phyloP scores from a whole-genome alignment of 768 basidiomycete species.

The Sarcodon aspratus region DNA sequence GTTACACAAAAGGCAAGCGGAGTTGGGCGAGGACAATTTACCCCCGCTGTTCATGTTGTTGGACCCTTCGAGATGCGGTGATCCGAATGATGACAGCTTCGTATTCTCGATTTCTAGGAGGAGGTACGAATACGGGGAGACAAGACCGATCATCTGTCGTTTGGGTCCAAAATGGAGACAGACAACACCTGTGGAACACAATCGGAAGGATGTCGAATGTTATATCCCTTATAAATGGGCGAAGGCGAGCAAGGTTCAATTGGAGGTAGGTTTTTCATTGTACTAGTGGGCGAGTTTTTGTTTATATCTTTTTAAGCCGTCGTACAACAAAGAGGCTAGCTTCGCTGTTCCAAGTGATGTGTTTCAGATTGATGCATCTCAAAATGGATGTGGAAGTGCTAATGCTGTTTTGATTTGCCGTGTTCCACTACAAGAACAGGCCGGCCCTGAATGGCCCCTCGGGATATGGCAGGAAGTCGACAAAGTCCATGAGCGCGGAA shows the following conservation, averaged over 20 bases:
- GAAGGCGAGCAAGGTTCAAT: constrained; percentile 27
- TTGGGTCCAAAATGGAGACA: constrained; percentile 76
- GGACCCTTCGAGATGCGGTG: constrained; percentile 75
- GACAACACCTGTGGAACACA: constrained; percentile 30
- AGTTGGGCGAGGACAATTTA: constrained; percentile 30
- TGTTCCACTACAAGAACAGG: constrained; percentile 60
- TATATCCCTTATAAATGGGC: constrained; percentile 61
- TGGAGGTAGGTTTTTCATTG: constrained; percentile 35
- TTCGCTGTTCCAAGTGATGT: constrained; percentile 53
- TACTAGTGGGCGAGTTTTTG: not conserved
- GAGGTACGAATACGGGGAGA: constrained; percentile 73
- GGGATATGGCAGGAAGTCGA: constrained; percentile 73
- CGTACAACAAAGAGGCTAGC: constrained; percentile 38
- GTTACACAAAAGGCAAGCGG: constrained; percentile 55
- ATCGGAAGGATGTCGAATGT: constrained; percentile 37
- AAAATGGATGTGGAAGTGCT: constrained; percentile 62
- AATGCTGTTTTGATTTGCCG: constrained; percentile 69
- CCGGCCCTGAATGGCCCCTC: constrained; percentile 70
- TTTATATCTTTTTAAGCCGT: constrained; percentile 29
- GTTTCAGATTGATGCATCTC: constrained; percentile 38
- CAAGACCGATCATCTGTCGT: constrained; percentile 64
- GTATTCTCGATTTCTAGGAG: constrained; percentile 75
- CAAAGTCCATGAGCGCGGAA: constrained; percentile 72
- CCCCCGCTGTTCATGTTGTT: constrained; percentile 74
- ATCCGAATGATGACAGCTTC: constrained; percentile 66